Conservation (phyloP, 2,329 filamentous ascomycete species). For the Fusarium nanum region DNA sequence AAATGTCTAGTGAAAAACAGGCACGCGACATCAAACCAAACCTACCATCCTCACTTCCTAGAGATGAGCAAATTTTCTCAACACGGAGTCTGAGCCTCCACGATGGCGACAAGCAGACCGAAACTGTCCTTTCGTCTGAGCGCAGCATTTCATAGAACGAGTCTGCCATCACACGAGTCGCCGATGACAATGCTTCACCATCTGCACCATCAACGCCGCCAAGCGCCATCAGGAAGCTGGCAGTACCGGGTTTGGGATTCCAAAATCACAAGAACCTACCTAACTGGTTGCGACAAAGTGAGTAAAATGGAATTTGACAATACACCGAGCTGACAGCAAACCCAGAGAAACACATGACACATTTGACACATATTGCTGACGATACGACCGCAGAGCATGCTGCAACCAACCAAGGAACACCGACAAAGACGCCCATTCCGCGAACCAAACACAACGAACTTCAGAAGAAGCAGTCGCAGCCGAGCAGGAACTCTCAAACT, state of each 20-base stretch:
- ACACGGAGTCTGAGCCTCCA: slow-evolving; percentile 35
- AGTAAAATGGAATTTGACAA: background rate
- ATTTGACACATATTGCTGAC: slow-evolving; percentile 7
- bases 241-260: slow-evolving; percentile 1
- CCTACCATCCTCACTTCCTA: slow-evolving; percentile 9
- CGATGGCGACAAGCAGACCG: slow-evolving; percentile 27
- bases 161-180: background rate
- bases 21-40: background rate
- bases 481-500: background rate
- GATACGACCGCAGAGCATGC: background rate
- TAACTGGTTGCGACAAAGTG: slow-evolving; percentile 37
- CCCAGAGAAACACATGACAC: slow-evolving; percentile 21
- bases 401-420: slow-evolving; percentile 17
- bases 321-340: slow-evolving; percentile 14
- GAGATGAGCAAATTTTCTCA: slow-evolving; percentile 6
- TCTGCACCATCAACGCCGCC: background rate
- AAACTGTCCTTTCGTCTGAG: slow-evolving; percentile 12
- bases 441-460: background rate
- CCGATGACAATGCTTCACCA: background rate
- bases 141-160: slow-evolving; percentile 12
- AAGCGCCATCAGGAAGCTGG: slow-evolving; percentile 1
- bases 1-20: slow-evolving; percentile 2
- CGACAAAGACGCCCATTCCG: slow-evolving; percentile 11
- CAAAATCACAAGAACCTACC: background rate
- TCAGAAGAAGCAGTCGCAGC: background rate